Evolutionary conservation across 352 stramenopile species (phyloP).

Genomic region (Nothophytophthora sp.): DNA sequence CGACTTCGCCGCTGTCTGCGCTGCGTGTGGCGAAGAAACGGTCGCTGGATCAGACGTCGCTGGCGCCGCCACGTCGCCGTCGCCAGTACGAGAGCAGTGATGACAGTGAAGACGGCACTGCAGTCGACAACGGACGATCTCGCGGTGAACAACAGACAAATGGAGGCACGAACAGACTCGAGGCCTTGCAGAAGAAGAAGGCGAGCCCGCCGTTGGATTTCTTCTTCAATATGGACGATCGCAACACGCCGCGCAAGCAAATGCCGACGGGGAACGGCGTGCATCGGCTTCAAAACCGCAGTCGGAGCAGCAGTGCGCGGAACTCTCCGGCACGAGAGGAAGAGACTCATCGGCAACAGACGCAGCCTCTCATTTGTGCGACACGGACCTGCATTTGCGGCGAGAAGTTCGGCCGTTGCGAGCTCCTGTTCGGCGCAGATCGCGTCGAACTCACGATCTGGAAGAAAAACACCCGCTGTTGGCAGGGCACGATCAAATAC

Average conservation of each 20-base stretch:
- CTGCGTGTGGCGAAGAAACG: slow-evolving; percentile 5
- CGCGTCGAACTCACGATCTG: slow-evolving; percentile 39
- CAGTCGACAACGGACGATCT: no score
- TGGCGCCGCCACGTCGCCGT: no score
- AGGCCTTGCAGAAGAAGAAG: not conserved
- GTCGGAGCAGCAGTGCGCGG: slow-evolving; percentile 4
- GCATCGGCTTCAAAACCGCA: no score
- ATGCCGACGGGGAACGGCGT: not conserved
- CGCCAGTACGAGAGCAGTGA: slow-evolving; percentile 21
- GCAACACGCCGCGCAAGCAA: not conserved
- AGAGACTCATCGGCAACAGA: no score
- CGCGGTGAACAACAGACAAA: no score
- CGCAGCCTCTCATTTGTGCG: slow-evolving; percentile 23
- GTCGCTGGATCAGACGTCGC: not conserved
- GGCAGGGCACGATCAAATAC: slow-evolving; percentile 40
- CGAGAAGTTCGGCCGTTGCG: slow-evolving; percentile 39
- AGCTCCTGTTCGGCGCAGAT: slow-evolving; percentile 30
- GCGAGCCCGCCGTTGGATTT: slow-evolving; percentile 19
- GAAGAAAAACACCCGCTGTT: slow-evolving; percentile 17
- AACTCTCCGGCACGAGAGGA: not conserved
- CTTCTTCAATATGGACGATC: slow-evolving; percentile 21
- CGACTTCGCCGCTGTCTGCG: not conserved
- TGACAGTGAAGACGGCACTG: slow-evolving; percentile 13
- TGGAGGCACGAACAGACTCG: not conserved
- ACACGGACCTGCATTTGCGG: slow-evolving; percentile 38